Evolutionary conservation across 2,329 filamentous ascomycete species (phyloP).

Genomic region (Talaromyces funiculosus): DNA sequence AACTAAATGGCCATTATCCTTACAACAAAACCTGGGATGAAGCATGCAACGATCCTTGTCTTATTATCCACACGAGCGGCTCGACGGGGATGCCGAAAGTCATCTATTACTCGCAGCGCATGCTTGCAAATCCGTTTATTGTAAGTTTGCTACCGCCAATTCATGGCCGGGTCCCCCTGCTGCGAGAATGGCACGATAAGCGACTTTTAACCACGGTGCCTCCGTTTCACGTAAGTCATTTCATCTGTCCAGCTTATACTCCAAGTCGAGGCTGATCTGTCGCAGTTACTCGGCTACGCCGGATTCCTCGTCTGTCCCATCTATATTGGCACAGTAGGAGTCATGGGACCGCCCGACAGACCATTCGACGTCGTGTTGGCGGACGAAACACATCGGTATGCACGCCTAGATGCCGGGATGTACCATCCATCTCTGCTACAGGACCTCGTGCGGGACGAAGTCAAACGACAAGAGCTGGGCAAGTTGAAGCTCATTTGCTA

Average conservation of each 20-base stretch:
- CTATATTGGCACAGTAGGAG: slow-evolving; percentile 15
- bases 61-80: slow-evolving; percentile 25
- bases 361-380: slow-evolving; percentile 14
- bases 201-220: slow-evolving; percentile 21
- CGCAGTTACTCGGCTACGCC: slow-evolving; percentile 19
- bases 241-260: not conserved
- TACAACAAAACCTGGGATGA: slow-evolving; percentile 25
- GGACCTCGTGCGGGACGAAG: slow-evolving; percentile 15
- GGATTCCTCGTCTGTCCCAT: slow-evolving; percentile 17
- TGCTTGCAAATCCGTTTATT: slow-evolving; percentile 16
- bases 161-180: slow-evolving; percentile 12
- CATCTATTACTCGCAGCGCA: slow-evolving; percentile 20
- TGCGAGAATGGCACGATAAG: slow-evolving; percentile 10
- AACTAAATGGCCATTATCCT: not conserved
- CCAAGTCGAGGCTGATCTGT: not conserved
- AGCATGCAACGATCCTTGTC: slow-evolving; percentile 23
- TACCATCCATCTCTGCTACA: slow-evolving; percentile 22
- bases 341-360: slow-evolving; percentile 18
- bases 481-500: slow-evolving; percentile 18
- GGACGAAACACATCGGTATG: slow-evolving; percentile 18
- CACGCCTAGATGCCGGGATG: slow-evolving; percentile 16
- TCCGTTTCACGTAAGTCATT: slow-evolving; percentile 19
- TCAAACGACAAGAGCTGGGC: slow-evolving; percentile 17
- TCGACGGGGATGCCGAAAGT: slow-evolving; percentile 25
- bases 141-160: slow-evolving; percentile 7